Evolutionary conservation across 2,329 filamentous ascomycete genomes (phyloP).

Genomic region (Parastagonospora avenae): DNA sequence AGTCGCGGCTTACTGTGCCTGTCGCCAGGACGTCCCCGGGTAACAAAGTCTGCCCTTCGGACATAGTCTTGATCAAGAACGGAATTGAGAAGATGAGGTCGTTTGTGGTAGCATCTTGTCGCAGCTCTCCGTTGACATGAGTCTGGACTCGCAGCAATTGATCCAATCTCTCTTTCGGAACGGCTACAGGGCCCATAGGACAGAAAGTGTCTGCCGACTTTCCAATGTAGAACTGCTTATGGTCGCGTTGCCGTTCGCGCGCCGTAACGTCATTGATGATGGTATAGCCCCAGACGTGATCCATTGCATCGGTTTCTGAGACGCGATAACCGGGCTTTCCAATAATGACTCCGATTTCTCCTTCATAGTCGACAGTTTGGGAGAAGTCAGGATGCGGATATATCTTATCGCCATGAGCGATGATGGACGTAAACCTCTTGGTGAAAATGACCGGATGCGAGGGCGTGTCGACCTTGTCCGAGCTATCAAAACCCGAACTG

Average conservation of each 20-base stretch:
- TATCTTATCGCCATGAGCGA: conserved; percentile 56
- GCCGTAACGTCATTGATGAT: conserved; percentile 52
- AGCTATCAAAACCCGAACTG: conserved; percentile 59
- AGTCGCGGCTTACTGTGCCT: conserved; percentile 56
- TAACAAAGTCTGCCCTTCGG: conserved; percentile 51
- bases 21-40: conserved; percentile 56
- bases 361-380: conserved; percentile 60
- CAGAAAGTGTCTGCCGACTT: conserved; percentile 63
- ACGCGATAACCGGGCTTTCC: conserved; percentile 56
- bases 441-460: conserved; percentile 63
- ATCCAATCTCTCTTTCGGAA: conserved; percentile 54
- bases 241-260: conserved; percentile 39
- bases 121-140: conserved; percentile 53
- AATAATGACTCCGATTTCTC: conserved; percentile 63
- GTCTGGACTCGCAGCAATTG: conserved; percentile 51
- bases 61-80: conserved; percentile 54
- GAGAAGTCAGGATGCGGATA: conserved; percentile 56
- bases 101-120: conserved; percentile 55
- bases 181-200: conserved; percentile 61
- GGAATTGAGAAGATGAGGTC: conserved; percentile 55
- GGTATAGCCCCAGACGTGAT: conserved; percentile 62
- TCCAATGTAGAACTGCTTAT: conserved; percentile 66
- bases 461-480: conserved; percentile 59
- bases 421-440: conserved; percentile 60
- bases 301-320: conserved; percentile 52